Conservation (phyloP, 306 rosid genomes). For the Macrotyloma uniflorum region DNA sequence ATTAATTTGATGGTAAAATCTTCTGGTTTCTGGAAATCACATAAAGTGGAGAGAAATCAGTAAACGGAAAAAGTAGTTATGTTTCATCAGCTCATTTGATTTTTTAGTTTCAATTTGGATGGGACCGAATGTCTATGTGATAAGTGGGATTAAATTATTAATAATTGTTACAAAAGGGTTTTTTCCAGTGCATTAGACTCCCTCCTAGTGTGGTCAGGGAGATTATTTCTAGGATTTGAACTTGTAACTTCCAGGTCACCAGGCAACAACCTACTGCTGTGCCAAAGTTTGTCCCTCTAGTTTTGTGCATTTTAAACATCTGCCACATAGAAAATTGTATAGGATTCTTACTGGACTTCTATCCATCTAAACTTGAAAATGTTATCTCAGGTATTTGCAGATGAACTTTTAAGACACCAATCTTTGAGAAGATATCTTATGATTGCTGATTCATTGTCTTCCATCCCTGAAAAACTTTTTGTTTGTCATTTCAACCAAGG, state of each 20-base stretch:
- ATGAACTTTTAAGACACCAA: conserved; percentile 65
- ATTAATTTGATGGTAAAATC: background rate
- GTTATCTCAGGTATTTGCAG: conserved; percentile 74
- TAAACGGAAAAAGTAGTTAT: background rate
- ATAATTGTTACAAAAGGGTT: background rate
- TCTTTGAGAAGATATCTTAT: conserved; percentile 60
- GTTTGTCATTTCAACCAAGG: conserved; percentile 38
- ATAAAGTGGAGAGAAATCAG: background rate
- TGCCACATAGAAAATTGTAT: background rate
- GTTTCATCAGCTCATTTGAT: background rate
- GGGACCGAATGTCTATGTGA: background rate
- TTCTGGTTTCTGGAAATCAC: background rate
- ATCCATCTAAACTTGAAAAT: conserved; percentile 42
- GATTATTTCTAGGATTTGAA: background rate
- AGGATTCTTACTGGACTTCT: conserved; percentile 25
- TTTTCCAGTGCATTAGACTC: background rate
- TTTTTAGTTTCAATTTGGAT: background rate
- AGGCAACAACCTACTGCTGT: background rate
- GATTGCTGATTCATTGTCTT: conserved; percentile 57
- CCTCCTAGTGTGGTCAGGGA: background rate
- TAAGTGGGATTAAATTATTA: background rate
- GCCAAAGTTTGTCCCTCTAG: background rate
- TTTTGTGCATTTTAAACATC: conserved; percentile 1
- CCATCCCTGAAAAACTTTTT: conserved; percentile 46
- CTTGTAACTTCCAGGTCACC: background rate